phyloP scores from a whole-genome alignment of 2,329 filamentous ascomycete genomes.

The Aspergillus aculeatinus region DNA sequence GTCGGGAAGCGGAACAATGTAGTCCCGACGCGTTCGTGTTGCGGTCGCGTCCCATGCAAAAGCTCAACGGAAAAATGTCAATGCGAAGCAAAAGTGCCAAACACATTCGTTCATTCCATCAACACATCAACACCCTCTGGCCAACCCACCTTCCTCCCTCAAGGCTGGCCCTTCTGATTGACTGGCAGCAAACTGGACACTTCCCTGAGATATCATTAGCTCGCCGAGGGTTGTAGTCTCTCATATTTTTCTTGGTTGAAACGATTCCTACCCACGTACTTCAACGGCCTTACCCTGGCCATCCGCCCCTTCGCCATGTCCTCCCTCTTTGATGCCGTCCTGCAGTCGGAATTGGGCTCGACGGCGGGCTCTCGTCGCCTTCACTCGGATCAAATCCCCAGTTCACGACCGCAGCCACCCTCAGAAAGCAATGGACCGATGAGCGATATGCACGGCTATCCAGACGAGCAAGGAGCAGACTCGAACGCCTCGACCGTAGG shows the following conservation, averaged over 20 bases:
- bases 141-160: neutral
- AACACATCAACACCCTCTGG: neutral
- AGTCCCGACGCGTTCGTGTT: slow-evolving; percentile 32
- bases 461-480: slow-evolving; percentile 63
- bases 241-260: neutral
- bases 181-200: neutral
- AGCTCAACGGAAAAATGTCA: slow-evolving; percentile 10
- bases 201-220: neutral
- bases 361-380: slow-evolving; percentile 29
- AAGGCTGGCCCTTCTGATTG: slow-evolving; percentile 2
- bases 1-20: slow-evolving; percentile 21
- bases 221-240: neutral
- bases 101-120: slow-evolving; percentile 3
- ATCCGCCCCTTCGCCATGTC: slow-evolving; percentile 36
- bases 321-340: slow-evolving; percentile 42
- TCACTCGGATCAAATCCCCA: slow-evolving; percentile 46
- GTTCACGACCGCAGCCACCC: slow-evolving; percentile 55
- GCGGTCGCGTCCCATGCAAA: slow-evolving; percentile 23
- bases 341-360: slow-evolving; percentile 44
- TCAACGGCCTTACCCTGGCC: slow-evolving; percentile 25
- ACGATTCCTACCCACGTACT: neutral
- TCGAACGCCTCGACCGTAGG: slow-evolving; percentile 50
- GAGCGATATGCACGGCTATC: slow-evolving; percentile 59
- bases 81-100: slow-evolving; percentile 7
- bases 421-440: slow-evolving; percentile 52